Conservation (phyloP, 208 protist species). For the Trypanosoma cruzi region DNA sequence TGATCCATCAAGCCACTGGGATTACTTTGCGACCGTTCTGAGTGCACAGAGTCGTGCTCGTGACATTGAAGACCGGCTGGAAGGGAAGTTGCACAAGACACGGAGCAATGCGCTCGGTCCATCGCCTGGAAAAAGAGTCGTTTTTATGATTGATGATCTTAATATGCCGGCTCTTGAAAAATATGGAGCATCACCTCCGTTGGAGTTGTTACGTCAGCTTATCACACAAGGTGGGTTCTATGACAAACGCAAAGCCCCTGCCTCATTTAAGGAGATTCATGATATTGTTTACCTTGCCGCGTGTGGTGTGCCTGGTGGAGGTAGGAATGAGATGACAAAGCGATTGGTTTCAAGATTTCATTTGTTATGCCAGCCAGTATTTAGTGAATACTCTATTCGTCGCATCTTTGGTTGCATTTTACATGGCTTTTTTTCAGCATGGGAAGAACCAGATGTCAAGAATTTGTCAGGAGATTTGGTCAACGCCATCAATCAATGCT, state of each 20-base stretch:
- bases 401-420: constrained; percentile 97
- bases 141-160: constrained; percentile 96
- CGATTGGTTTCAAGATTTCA: constrained; percentile 94
- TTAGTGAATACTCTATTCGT: constrained; percentile 85
- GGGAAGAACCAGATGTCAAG: constrained; percentile 51
- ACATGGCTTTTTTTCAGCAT: constrained; percentile 83
- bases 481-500: constrained; percentile 94
- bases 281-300: constrained; percentile 90
- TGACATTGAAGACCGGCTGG: constrained; percentile 94
- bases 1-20: constrained; percentile 78
- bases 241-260: constrained; percentile 93
- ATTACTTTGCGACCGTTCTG: constrained; percentile 92
- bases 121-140: constrained; percentile 85
- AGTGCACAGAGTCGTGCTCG: constrained; percentile 93
- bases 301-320: constrained; percentile 96
- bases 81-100: constrained; percentile 94
- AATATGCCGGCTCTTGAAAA: constrained; percentile 96
- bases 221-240: constrained; percentile 94
- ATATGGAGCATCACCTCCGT: constrained; percentile 95
- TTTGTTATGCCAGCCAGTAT: constrained; percentile 92
- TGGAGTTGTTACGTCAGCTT: constrained; percentile 96
- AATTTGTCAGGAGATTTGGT: constrained; percentile 81
- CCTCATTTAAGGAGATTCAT: constrained; percentile 93
- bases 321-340: constrained; percentile 92
- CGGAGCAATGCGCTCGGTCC: constrained; percentile 88